Base-by-base conservation (phyloP, 2,329 filamentous ascomycete genomes). In the Pseudocercospora crystallina region DNA sequence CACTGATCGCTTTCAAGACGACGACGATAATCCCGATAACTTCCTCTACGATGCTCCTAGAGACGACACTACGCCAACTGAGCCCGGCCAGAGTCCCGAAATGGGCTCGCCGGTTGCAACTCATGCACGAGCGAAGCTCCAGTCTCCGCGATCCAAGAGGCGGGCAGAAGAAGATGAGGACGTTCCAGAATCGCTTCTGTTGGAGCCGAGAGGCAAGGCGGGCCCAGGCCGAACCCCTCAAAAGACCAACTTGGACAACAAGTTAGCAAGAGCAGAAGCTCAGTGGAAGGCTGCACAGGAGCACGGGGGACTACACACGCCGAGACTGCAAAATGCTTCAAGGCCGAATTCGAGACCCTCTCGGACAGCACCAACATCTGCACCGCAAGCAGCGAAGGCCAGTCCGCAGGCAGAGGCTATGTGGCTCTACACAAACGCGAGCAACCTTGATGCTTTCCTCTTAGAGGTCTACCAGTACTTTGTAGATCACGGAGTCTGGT, bases 381-480 rank as follows among this genome's bases (percentile, higher is more conserved):
- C 68, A 20, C 31, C 51, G 9, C 61, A 68, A 1, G 20, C 46
- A 15, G n/a, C 35, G 0, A 48, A 40, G 36, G 73, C 77, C 26
- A 80, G 82, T 61, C 81, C 83, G 1, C 84, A 84, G 69, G 87
- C 92, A 65, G 87, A 85, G 69, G 90, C 91, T 3, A 82, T 95
- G 75, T 96, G 90, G 86, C 82, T 89, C 71, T 96, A 91, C 88
- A 89, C 89, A 47, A 96, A 96, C 64, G 89, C 94, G 50, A 83
- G 88, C 33, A 94, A 95, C 65, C 76, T 96, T 46, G 91, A 96
- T 70, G 86, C 84, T 62, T 96, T 96, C 67, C 83, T 96, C 65
- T 81, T 83, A 48, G 87, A 87, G 56, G 89, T 95, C 3, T 96
- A 96, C 67, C 80, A 87, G 58, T 96, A 96, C 70, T 96, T 88